phyloP scores from a whole-genome alignment of 148 eudicot species.

The Limonium bicolor region DNA sequence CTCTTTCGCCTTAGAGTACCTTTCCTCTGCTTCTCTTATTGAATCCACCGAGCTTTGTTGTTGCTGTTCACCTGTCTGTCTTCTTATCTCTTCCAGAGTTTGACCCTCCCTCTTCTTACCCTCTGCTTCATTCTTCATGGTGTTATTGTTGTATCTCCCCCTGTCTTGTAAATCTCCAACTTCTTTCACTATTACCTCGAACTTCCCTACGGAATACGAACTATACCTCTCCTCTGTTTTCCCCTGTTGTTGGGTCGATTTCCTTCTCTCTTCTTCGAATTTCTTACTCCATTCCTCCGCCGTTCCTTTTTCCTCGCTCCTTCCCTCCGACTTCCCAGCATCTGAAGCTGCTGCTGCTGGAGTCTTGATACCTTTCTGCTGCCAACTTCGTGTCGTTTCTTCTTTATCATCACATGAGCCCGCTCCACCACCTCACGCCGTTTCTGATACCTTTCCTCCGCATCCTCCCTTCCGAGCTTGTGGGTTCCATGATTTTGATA shows the following conservation, averaged over 20 bases:
- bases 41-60: slow-evolving; percentile 66
- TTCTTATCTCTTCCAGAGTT: slow-evolving; percentile 36
- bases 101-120: not conserved
- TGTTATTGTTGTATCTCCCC: not conserved
- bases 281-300: not conserved
- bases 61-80: slow-evolving; percentile 39
- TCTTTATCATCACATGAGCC: slow-evolving; percentile 7
- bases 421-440: not conserved
- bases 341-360: not conserved
- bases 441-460: not conserved
- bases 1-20: slow-evolving; percentile 14
- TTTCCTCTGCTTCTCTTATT: slow-evolving; percentile 41
- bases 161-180: not conserved
- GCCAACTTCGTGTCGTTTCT: slow-evolving; percentile 18
- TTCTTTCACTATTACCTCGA: not conserved
- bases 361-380: slow-evolving; percentile 9
- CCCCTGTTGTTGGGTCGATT: not conserved
- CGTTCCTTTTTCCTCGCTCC: not conserved
- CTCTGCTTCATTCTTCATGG: not conserved
- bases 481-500: slow-evolving; percentile 4
- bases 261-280: not conserved
- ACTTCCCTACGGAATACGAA: not conserved
- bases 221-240: not conserved
- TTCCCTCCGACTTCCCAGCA: not conserved
- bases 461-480: too few species aligned